Evolutionary conservation across 2,329 filamentous ascomycete genomes (phyloP).

Genomic region (Uncinocarpus reesii): DNA sequence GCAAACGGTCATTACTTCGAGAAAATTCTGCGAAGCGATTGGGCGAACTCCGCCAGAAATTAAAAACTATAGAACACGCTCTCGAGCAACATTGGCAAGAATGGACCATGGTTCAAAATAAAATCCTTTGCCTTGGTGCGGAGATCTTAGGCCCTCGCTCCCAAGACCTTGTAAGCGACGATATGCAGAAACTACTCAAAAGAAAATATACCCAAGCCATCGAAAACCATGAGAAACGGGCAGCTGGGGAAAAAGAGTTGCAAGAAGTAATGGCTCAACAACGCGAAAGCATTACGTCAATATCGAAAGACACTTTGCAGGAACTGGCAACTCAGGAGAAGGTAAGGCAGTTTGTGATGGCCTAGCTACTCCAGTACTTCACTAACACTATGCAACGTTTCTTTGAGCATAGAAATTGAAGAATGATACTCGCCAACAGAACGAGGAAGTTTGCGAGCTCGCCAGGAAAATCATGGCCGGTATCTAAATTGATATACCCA

Average conservation of each 20-base stretch:
- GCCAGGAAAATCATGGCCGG: constrained; percentile 17
- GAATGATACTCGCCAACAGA: constrained; percentile 16
- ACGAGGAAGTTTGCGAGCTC: constrained; percentile 17
- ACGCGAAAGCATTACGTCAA: constrained; percentile 6
- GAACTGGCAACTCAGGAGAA: constrained; percentile 15
- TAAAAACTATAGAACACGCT: not conserved
- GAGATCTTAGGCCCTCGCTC: constrained; percentile 16
- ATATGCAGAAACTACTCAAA: constrained; percentile 3
- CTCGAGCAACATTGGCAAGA: constrained; percentile 17
- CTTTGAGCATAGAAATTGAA: constrained; percentile 16
- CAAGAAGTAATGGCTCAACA: constrained; percentile 5
- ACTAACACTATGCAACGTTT: not conserved
- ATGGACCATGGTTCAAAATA: constrained; percentile 19
- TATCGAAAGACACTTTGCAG: constrained; percentile 13
- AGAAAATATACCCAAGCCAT: constrained; percentile 12
- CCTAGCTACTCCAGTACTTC: not conserved
- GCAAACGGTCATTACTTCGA: not conserved
- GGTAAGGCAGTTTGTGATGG: constrained; percentile 7
- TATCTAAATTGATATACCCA: constrained; percentile 6
- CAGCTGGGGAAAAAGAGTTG: not conserved
- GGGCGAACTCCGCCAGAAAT: not conserved
- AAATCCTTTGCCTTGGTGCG: constrained; percentile 17
- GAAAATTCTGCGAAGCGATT: not conserved
- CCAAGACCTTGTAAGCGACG: not conserved
- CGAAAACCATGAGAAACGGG: constrained; percentile 2